Conservation (phyloP, 75 land plant species). For the Ceratopteris richardii region DNA sequence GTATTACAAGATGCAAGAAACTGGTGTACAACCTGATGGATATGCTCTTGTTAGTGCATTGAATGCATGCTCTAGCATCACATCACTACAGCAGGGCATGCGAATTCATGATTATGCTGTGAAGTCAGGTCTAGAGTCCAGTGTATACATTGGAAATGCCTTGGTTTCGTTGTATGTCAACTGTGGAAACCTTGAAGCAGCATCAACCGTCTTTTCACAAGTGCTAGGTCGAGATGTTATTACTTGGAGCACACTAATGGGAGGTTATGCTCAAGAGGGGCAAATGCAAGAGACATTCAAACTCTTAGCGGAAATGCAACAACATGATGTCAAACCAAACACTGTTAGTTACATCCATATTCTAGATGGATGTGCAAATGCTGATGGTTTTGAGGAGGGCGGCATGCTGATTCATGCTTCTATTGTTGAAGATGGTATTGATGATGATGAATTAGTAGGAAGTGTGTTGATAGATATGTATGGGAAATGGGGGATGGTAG, state of each 20-base stretch:
- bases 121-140: background rate
- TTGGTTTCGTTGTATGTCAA: slow-evolving; percentile 15
- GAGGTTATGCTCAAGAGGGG: slow-evolving; percentile 19
- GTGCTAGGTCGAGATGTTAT: slow-evolving; percentile 11
- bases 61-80: slow-evolving; percentile 15
- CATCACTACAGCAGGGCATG: background rate
- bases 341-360: slow-evolving; percentile 5
- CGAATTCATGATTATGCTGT: background rate
- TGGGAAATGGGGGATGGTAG: background rate
- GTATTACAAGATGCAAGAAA: slow-evolving; percentile 12
- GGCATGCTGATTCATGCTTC: background rate
- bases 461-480: slow-evolving; percentile 9
- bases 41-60: slow-evolving; percentile 26
- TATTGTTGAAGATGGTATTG: slow-evolving; percentile 1
- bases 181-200: slow-evolving; percentile 5
- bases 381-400: slow-evolving; percentile 20
- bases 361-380: slow-evolving; percentile 21
- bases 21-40: slow-evolving; percentile 25
- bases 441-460: background rate
- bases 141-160: slow-evolving; percentile 4
- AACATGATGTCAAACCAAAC: slow-evolving; percentile 22
- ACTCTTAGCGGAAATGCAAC: slow-evolving; percentile 13
- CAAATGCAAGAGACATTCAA: slow-evolving; percentile 11
- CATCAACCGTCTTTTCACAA: slow-evolving; percentile 9
- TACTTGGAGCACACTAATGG: slow-evolving; percentile 25